phyloP scores from a whole-genome alignment of 2,329 filamentous ascomycete species.

The Colletotrichum aenigma region DNA sequence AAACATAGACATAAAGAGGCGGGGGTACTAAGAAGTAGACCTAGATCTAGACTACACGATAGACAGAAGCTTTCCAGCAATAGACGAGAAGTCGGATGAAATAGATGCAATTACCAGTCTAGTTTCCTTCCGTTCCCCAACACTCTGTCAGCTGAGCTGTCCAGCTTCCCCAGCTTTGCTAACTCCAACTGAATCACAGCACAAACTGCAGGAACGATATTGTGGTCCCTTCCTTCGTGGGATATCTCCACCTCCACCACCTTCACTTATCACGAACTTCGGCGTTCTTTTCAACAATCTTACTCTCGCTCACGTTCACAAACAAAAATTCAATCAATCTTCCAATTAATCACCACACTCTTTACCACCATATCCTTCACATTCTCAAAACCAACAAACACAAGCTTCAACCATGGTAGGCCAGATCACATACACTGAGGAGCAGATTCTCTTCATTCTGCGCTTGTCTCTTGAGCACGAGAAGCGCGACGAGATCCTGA shows the following conservation, averaged over 20 bases:
- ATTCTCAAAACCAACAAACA: neutral
- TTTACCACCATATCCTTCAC: neutral
- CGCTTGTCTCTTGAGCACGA: constrained; percentile 28
- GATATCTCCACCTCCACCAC: neutral
- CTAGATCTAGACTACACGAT: neutral
- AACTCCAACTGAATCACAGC: neutral
- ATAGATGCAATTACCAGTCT: neutral
- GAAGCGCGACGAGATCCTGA: constrained; percentile 27
- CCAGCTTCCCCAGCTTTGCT: neutral
- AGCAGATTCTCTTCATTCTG: constrained; percentile 40
- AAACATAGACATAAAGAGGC: neutral
- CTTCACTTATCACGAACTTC: neutral
- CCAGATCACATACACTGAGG: constrained; percentile 34
- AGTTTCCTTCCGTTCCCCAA: neutral
- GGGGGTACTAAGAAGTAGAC: neutral
- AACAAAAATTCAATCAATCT: neutral
- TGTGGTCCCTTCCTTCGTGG: neutral
- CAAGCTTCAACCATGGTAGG: constrained; percentile 33
- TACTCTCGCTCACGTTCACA: neutral
- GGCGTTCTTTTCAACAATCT: neutral
- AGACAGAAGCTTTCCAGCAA: neutral
- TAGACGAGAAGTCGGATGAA: neutral
- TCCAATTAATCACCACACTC: neutral
- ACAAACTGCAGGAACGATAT: neutral
- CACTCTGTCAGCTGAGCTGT: neutral